Conservation (phyloP, 73 alveolate species). For the Paramecium sonneborni region DNA sequence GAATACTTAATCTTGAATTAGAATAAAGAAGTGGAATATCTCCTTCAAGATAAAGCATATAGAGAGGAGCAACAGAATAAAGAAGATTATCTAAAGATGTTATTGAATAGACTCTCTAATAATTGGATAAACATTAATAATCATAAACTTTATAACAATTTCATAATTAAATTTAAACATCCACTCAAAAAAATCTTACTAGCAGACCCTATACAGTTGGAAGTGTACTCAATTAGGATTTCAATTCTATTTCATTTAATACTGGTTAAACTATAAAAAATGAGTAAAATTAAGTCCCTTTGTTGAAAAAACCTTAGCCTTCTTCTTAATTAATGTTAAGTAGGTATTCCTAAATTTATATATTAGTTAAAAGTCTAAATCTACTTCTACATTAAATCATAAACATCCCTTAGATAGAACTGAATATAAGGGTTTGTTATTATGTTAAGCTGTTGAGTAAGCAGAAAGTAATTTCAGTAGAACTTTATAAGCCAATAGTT, state of each 20-base stretch:
- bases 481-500: slow-evolving; percentile 10
- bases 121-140: not conserved
- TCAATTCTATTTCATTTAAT: not conserved
- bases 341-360: not conserved
- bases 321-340: not conserved
- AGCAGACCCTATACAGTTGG: slow-evolving; percentile 45
- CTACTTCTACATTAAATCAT: not conserved
- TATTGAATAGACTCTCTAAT: not conserved
- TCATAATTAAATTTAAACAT: not conserved
- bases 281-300: not conserved
- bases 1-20: not conserved
- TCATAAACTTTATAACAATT: not conserved
- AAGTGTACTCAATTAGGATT: not conserved
- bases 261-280: not conserved
- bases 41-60: not conserved
- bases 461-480: slow-evolving; percentile 10
- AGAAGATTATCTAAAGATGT: not conserved
- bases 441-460: slow-evolving; percentile 40
- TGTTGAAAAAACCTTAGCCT: not conserved
- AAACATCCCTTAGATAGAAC: slow-evolving; percentile 24
- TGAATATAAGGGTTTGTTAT: slow-evolving; percentile 25
- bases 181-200: not conserved
- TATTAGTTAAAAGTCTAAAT: not conserved
- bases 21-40: slow-evolving; percentile 32
- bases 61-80: not conserved